Conservation (phyloP, 148 eudicot species). For the Diospyros lotus region DNA sequence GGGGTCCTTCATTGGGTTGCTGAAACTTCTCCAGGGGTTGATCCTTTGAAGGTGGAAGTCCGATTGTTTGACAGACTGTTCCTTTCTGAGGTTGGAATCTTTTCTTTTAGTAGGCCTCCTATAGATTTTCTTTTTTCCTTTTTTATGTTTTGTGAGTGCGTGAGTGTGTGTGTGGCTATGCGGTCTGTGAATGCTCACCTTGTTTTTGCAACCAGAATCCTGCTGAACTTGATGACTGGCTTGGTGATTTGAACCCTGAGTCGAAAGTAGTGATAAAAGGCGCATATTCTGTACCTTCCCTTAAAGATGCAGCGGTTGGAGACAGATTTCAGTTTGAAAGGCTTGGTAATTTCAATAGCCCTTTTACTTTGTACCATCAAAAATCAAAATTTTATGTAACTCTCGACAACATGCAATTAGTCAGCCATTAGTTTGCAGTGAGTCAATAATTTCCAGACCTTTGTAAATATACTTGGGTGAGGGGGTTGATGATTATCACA, state of each 20-base stretch:
- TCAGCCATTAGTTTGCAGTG: background rate
- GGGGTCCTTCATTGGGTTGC: slow-evolving; percentile 98
- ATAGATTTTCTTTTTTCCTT: background rate
- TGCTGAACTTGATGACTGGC: slow-evolving; percentile 88
- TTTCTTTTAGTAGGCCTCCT: slow-evolving; percentile 8
- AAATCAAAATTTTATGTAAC: background rate
- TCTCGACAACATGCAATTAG: background rate
- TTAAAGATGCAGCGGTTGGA: slow-evolving; percentile 52
- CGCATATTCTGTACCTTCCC: slow-evolving; percentile 68
- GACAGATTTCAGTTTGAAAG: slow-evolving; percentile 88
- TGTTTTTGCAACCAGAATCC: slow-evolving; percentile 53
- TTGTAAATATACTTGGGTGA: background rate
- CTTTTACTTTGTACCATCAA: too few relatives aligned
- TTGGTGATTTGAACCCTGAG: slow-evolving; percentile 68
- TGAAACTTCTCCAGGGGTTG: slow-evolving; percentile 69
- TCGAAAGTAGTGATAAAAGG: slow-evolving; percentile 65
- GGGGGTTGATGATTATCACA: too few relatives aligned
- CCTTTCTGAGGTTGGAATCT: slow-evolving; percentile 63
- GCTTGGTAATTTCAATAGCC: slow-evolving; percentile 50
- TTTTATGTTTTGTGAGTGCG: too few relatives aligned
- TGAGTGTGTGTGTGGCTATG: background rate
- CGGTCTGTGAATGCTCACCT: background rate
- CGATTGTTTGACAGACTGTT: slow-evolving; percentile 84
- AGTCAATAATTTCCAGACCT: background rate
- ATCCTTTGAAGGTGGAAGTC: slow-evolving; percentile 90